A percentile compares a stretch with the other conserved stretches of the same genome.
Evolutionary conservation across 164 flowering plant genomes (phyloP).

Genomic region (Stephania cephalantha): DNA sequence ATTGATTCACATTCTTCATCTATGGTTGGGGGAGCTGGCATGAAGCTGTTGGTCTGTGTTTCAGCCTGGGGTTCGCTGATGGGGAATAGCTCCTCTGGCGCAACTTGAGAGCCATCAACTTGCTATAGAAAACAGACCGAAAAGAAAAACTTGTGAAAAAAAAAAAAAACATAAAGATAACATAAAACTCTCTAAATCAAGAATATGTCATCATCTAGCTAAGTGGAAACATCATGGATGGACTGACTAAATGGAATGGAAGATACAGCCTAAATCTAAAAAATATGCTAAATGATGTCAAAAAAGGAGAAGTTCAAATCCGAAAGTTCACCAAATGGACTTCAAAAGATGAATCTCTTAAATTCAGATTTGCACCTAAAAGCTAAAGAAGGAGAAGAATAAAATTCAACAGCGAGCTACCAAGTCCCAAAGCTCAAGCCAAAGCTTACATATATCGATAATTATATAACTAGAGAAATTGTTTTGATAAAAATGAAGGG

Average conservation of each 20-base stretch:
- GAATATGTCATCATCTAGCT: background rate
- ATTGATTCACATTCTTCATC: conserved; percentile 84
- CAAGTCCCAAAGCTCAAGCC: background rate
- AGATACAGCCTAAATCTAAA: background rate
- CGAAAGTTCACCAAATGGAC: background rate
- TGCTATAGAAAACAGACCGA: conserved; percentile 34
- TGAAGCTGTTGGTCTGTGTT: conserved; percentile 26
- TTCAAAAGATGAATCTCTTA: background rate
- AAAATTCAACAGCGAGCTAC: background rate
- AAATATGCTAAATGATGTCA: background rate
- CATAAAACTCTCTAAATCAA: background rate
- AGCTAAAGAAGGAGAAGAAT: background rate
- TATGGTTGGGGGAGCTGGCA: conserved; percentile 38
- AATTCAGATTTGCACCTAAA: background rate
- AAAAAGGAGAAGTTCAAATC: background rate
- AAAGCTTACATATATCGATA: no score
- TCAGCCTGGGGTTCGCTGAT: conserved; percentile 36
- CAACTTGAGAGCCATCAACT: conserved; percentile 37
- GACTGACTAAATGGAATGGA: background rate
- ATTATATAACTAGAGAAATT: background rate
- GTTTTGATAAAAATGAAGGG: background rate
- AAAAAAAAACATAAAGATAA: background rate
- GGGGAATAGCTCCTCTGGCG: conserved; percentile 44
- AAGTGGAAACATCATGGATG: background rate
- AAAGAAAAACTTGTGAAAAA: background rate